A percentile compares a stretch with the other conserved stretches of the same genome.
phyloP scores from a whole-genome alignment of 73 alveolate species.

The Tetrahymena thermophila region DNA sequence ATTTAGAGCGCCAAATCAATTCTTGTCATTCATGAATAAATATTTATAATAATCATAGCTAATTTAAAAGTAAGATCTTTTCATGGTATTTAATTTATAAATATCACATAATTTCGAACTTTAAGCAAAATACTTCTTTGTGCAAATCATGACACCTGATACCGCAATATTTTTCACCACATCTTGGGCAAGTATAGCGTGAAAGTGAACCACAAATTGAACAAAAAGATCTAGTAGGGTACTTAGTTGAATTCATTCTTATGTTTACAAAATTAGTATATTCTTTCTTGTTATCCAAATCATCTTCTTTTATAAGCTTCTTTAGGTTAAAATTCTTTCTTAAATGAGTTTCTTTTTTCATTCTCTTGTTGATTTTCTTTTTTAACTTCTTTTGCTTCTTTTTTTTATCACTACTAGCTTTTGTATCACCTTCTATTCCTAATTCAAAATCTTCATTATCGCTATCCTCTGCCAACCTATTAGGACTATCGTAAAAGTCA shows the following conservation, averaged over 20 bases:
- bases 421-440: conserved; percentile 22
- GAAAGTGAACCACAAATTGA: conserved; percentile 60
- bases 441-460: conserved; percentile 48
- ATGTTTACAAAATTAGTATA: conserved; percentile 43
- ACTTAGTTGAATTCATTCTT: conserved; percentile 50
- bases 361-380: conserved; percentile 12
- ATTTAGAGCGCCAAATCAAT: not conserved
- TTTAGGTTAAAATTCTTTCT: conserved; percentile 45
- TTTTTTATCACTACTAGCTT: conserved; percentile 33
- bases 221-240: conserved; percentile 61
- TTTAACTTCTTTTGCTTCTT: conserved; percentile 35
- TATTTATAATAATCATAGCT: too few species aligned
- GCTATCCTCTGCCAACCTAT: conserved; percentile 33
- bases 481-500: conserved; percentile 13
- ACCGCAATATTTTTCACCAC: conserved; percentile 61
- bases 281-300: conserved; percentile 30
- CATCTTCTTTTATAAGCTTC: conserved; percentile 51
- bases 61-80: not conserved
- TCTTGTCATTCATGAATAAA: not conserved
- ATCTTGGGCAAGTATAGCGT: conserved; percentile 60
- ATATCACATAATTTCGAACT: conserved; percentile 34
- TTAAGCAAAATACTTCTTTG: conserved; percentile 62
- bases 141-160: conserved; percentile 53
- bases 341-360: not conserved
- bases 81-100: too few species aligned